Conservation (phyloP, 108 stramenopile genomes). For the Pelagomonas calceolata region DNA sequence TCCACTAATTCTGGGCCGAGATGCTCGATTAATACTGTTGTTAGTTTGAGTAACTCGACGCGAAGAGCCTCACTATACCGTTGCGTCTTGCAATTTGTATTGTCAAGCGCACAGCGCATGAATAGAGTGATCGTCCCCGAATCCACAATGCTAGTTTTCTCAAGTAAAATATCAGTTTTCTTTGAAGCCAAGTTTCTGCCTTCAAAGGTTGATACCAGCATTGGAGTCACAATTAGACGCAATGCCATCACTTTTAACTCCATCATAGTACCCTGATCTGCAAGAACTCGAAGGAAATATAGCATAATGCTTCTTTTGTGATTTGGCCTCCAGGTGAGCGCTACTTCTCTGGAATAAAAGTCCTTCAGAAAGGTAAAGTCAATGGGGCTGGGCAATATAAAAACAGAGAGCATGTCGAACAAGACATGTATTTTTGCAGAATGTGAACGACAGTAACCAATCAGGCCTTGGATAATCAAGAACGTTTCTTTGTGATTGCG, state of each 20-base stretch:
- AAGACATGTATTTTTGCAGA: conserved; percentile 63
- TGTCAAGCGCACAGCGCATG: conserved; percentile 7
- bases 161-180: background rate
- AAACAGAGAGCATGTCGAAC: conserved; percentile 68
- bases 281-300: background rate
- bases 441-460: conserved; percentile 33
- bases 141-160: background rate
- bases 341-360: conserved; percentile 40
- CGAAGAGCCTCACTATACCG: conserved; percentile 18
- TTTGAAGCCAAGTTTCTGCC: conserved; percentile 14
- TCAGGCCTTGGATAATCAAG: no score
- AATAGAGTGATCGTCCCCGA: background rate
- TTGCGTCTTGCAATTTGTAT: conserved; percentile 14
- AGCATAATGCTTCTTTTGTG: background rate
- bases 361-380: conserved; percentile 58
- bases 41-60: conserved; percentile 74
- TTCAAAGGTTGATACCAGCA: background rate
- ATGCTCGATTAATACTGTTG: conserved; percentile 63
- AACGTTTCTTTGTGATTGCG: no score
- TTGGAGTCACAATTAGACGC: background rate
- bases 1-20: conserved; percentile 41
- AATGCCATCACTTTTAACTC: background rate
- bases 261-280: background rate
- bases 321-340: background rate
- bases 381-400: conserved; percentile 52